Percentiles rank a stretch among this genome's conserved stretches.
Conservation (phyloP, 2,329 filamentous ascomycete species). For the Sporothrix inflata region DNA sequence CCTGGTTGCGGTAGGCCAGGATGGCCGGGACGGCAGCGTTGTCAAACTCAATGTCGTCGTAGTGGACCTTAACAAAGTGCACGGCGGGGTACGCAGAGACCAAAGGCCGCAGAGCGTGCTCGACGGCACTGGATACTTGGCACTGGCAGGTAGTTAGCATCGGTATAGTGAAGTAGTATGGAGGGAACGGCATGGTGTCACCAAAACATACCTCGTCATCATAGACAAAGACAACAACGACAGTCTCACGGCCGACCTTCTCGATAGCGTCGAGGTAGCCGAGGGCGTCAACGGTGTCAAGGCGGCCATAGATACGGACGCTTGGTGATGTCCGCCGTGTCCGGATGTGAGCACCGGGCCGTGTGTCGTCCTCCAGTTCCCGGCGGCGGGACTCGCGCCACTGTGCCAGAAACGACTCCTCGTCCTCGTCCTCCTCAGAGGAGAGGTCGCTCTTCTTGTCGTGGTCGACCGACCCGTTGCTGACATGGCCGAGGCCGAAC, state of each 20-base stretch:
- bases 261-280: conserved; percentile 97
- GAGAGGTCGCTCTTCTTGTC: conserved; percentile 45
- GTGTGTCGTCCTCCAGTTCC: conserved; percentile 71
- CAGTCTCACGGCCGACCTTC: conserved; percentile 77
- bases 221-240: conserved; percentile 92
- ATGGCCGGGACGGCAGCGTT: conserved; percentile 84
- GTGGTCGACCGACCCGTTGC: conserved; percentile 41
- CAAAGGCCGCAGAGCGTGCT: conserved; percentile 74
- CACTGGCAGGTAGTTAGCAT: conserved; percentile 58
- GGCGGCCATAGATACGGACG: conserved; percentile 73
- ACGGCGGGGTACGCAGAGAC: conserved; percentile 71
- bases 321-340: conserved; percentile 76
- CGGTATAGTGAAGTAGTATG: neutral
- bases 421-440: conserved; percentile 61
- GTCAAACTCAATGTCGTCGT: conserved; percentile 93
- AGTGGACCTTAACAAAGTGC: conserved; percentile 89
- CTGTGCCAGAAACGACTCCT: conserved; percentile 78
- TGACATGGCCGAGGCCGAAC: conserved; percentile 50
- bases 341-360: conserved; percentile 46
- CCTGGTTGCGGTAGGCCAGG: conserved; percentile 82
- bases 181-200: conserved; percentile 8
- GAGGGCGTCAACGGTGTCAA: conserved; percentile 83
- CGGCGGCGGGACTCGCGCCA: conserved; percentile 82
- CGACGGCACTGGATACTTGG: conserved; percentile 75
- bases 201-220: conserved; percentile 72